phyloP scores from a whole-genome alignment of 257 asterid genomes.

The Cynanchum wilfordii region DNA sequence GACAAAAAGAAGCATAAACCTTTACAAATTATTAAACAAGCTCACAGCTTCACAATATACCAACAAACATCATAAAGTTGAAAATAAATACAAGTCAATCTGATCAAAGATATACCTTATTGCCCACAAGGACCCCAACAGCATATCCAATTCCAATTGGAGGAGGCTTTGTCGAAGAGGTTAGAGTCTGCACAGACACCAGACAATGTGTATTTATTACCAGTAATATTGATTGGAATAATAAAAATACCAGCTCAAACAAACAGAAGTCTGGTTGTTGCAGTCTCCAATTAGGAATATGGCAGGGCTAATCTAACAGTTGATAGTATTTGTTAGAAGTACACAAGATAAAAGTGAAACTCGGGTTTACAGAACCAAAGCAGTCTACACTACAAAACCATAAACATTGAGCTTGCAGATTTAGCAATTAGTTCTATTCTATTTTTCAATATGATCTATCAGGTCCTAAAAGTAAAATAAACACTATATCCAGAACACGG shows the following conservation, averaged over 20 bases:
- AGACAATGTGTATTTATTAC: background rate
- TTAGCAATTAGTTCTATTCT: background rate
- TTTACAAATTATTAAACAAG: slow-evolving; percentile 12
- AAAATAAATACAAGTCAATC: slow-evolving; percentile 9
- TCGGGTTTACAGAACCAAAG: background rate
- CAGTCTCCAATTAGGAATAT: background rate
- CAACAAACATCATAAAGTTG: background rate
- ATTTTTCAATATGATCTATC: background rate
- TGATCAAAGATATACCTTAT: slow-evolving; percentile 48
- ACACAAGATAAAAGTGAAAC: background rate
- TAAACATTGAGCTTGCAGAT: background rate
- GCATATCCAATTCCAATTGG: slow-evolving; percentile 45
- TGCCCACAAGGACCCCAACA: slow-evolving; percentile 62
- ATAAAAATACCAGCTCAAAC: background rate
- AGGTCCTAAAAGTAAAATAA: background rate
- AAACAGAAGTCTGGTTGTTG: background rate
- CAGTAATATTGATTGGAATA: background rate
- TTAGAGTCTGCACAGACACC: slow-evolving; percentile 47
- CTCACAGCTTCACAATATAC: background rate
- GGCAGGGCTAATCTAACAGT: background rate
- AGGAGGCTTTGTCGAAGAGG: slow-evolving; percentile 54
- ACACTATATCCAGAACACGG: background rate
- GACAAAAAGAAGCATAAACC: slow-evolving; percentile 14
- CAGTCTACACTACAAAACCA: background rate
- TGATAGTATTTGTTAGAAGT: background rate